Percentiles rank a stretch among this genome's conserved stretches.
Evolutionary conservation across 768 basidiomycete genomes (phyloP).

Genomic region (Trametes coccinea): DNA sequence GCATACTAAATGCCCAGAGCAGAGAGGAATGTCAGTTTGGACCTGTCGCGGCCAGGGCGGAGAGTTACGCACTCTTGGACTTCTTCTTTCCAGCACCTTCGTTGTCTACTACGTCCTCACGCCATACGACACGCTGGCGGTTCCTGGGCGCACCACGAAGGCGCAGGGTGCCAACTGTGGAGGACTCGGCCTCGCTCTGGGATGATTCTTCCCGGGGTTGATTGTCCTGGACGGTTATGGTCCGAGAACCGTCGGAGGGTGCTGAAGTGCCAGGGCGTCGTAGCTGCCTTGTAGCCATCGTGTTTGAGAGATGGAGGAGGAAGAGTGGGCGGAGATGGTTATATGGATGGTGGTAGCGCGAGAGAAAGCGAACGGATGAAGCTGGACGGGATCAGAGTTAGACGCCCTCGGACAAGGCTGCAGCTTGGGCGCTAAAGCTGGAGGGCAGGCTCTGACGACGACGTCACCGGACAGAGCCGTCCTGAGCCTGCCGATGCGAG

Average conservation of each 20-base stretch:
- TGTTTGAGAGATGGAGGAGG: not conserved
- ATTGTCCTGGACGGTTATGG: constrained; percentile 35
- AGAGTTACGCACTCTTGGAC: constrained; percentile 75
- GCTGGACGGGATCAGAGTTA: too few species aligned
- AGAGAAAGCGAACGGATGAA: not conserved
- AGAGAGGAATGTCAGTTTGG: not conserved
- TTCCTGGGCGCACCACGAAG: constrained; percentile 54
- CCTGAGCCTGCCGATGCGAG: not conserved
- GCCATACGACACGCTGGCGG: constrained; percentile 71
- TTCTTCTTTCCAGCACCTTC: constrained; percentile 88
- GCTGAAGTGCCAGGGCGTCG: constrained; percentile 19
- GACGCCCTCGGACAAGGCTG: not conserved
- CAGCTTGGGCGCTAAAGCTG: not conserved
- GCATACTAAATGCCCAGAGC: constrained; percentile 60
- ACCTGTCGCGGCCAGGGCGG: not conserved
- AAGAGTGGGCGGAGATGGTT: not conserved
- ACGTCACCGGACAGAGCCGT: not conserved
- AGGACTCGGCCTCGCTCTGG: constrained; percentile 23
- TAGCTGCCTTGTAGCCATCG: constrained; percentile 9
- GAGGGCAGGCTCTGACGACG: not conserved
- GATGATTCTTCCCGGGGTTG: constrained; percentile 36
- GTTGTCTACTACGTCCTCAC: constrained; percentile 85
- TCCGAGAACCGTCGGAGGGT: constrained; percentile 37
- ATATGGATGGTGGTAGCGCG: not conserved
- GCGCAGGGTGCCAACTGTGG: constrained; percentile 51